Base-by-base conservation (phyloP, 768 basidiomycete species). In the Russula olivacea region DNA sequence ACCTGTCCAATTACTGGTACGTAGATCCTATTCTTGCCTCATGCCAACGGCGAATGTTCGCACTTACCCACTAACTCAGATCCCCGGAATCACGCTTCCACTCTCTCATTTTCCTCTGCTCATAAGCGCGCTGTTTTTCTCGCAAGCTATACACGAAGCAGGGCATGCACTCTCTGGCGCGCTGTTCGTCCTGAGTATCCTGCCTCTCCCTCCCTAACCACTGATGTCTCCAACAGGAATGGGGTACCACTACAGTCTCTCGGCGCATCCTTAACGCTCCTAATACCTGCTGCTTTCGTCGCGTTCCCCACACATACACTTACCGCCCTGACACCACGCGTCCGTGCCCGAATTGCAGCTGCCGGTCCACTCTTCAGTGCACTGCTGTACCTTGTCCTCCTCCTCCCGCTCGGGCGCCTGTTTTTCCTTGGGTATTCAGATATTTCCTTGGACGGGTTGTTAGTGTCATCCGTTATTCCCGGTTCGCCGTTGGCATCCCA, bases 331-430 rank as follows among this genome's bases (percentile, higher is more conserved):
- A 40, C 69, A 68, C 36, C 76, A 72, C 76, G 68, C 30, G 76
- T 79, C 5, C 81, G 81, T 23, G 72, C 85, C n/a, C 81, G 87
- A 17, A 77, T 94, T 53, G 77, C 85, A 36, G 78, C 88, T 9
- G 84, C 88, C 1, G 92, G 92, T 2, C 84, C 90, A 19, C 88
- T 85, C 66, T 89, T 93, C 72, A 95, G 93, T 69, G 70, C 91
- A 12, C 61, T 85, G 5, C 76, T 86, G 43, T 87, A 80, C 76
- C 70, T 78, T 52, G 32, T 83, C 8, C 74, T 88, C 19, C 74
- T 74, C 61, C 41, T 74, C 12, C 63, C 60, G 1, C 32, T 72
- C 12, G 64, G 54, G 9, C 23, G 11, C 21, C 12, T 53, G 14
- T 43, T 69, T 30, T 71, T 68, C 65, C 8, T 77, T 19, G 81